Evolutionary conservation across 1,284 basidiomycete species (phyloP).

Genomic region (Sporisorium scitamineum): DNA sequence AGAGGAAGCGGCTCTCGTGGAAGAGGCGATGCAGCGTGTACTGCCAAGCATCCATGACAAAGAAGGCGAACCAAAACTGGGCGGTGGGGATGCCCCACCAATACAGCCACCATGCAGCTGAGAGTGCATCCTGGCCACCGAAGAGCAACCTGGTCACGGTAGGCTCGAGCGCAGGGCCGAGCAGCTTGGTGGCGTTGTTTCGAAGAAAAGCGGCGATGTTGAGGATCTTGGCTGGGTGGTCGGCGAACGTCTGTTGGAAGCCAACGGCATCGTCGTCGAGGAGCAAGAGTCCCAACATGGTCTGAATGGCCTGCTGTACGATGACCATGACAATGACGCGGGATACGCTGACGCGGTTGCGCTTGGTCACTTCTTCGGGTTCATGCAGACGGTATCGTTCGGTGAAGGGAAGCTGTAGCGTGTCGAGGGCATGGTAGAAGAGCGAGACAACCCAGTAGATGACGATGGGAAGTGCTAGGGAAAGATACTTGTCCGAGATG

Average conservation of each 20-base stretch:
- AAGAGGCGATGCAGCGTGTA: conserved; percentile 93
- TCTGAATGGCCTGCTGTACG: conserved; percentile 88
- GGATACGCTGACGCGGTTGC: conserved; percentile 80
- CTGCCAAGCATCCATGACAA: conserved; percentile 97
- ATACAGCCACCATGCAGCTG: conserved; percentile 78
- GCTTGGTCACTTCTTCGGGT: conserved; percentile 80
- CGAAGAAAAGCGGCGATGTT: conserved; percentile 30
- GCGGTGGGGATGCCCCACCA: conserved; percentile 91
- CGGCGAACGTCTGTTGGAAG: conserved; percentile 64
- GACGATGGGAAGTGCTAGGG: conserved; percentile 80
- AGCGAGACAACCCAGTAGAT: conserved; percentile 89
- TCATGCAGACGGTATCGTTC: conserved; percentile 90
- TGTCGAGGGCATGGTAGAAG: conserved; percentile 85
- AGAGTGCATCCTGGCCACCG: conserved; percentile 41
- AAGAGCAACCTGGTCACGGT: conserved; percentile 29
- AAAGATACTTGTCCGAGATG: conserved; percentile 80
- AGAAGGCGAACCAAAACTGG: conserved; percentile 85
- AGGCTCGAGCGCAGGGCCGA: conserved; percentile 20
- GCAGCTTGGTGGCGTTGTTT: conserved; percentile 12
- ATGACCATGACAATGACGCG: conserved; percentile 84
- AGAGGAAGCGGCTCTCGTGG: conserved; percentile 91
- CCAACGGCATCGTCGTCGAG: conserved; percentile 73
- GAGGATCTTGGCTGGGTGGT: conserved; percentile 72
- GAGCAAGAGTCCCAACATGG: conserved; percentile 79
- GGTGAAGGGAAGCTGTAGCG: conserved; percentile 78